Conservation (phyloP, 768 basidiomycete species). For the Clavaria fumosa region DNA sequence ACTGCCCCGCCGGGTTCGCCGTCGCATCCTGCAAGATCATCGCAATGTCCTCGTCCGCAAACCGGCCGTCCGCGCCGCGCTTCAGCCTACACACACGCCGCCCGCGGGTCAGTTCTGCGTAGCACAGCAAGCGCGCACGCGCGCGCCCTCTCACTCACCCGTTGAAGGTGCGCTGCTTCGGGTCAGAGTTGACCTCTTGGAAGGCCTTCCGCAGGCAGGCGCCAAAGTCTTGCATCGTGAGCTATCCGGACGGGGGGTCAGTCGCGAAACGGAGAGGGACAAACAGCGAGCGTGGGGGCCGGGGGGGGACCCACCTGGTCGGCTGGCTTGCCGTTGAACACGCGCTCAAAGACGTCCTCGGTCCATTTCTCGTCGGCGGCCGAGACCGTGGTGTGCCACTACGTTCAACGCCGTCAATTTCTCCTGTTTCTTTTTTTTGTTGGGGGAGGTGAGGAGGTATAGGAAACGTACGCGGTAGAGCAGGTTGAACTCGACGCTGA, state of each 20-base stretch:
- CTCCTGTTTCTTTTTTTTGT: not conserved
- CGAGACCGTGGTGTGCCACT: constrained; percentile 46
- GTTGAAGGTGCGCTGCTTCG: constrained; percentile 30
- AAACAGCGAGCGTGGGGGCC: not conserved
- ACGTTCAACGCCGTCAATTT: too few relatives aligned
- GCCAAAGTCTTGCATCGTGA: constrained; percentile 16
- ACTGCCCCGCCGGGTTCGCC: constrained; percentile 29
- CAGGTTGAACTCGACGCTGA: constrained; percentile 55
- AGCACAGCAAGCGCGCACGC: too few relatives aligned
- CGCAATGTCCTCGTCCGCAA: constrained; percentile 38
- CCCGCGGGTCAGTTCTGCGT: too few relatives aligned
- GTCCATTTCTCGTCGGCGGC: constrained; percentile 37
- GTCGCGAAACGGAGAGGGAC: not conserved
- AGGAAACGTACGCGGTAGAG: constrained; percentile 23
- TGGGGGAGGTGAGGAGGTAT: not conserved
- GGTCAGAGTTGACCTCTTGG: constrained; percentile 11
- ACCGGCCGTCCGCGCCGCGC: constrained; percentile 32
- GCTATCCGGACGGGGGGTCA: constrained; percentile 7
- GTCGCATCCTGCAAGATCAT: constrained; percentile 31
- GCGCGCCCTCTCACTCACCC: too few relatives aligned
- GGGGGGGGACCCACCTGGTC: constrained; percentile 16
- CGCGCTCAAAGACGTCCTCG: constrained; percentile 25
- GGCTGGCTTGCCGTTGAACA: constrained; percentile 25
- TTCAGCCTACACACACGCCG: constrained; percentile 21
- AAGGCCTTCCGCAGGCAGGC: constrained; percentile 11